Conservation (phyloP, 2,329 filamentous ascomycete genomes). For the Ophiostoma tasmaniense region DNA sequence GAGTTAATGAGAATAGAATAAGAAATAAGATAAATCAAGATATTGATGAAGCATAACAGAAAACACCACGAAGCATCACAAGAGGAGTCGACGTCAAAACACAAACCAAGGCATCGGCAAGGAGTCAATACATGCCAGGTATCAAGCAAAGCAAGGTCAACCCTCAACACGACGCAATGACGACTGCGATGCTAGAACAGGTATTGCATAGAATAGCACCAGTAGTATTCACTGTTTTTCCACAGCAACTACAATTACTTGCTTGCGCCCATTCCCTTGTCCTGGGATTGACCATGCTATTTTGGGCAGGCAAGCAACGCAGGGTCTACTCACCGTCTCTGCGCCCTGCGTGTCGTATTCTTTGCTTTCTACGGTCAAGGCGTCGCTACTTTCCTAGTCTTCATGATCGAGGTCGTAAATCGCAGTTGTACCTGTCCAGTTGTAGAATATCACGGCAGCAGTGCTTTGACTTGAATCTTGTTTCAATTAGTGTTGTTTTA, state of each 20-base stretch:
- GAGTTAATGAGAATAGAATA: too few relatives aligned
- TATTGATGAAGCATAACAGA: too few relatives aligned
- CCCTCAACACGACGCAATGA: neutral
- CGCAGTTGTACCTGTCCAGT: too few relatives aligned
- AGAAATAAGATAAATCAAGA: too few relatives aligned
- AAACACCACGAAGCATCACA: neutral
- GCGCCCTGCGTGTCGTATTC: too few relatives aligned
- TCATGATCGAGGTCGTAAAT: neutral
- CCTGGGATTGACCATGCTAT: conserved; percentile 1
- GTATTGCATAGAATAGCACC: neutral
- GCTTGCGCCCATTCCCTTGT: neutral
- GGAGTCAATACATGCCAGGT: neutral
- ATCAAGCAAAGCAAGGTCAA: neutral
- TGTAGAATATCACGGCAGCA: too few relatives aligned
- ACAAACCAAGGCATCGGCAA: neutral
- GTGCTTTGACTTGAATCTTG: too few relatives aligned
- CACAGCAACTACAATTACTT: neutral
- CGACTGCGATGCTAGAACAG: neutral
- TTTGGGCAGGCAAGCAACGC: neutral
- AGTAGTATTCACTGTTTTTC: neutral
- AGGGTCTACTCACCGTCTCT: neutral
- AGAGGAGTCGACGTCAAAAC: neutral
- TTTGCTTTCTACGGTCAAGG: too few relatives aligned
- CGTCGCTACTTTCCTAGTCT: too few relatives aligned
- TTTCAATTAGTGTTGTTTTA: too few relatives aligned